Conservation (phyloP, 805 yeast species). For the Lipomyces oligophaga region DNA sequence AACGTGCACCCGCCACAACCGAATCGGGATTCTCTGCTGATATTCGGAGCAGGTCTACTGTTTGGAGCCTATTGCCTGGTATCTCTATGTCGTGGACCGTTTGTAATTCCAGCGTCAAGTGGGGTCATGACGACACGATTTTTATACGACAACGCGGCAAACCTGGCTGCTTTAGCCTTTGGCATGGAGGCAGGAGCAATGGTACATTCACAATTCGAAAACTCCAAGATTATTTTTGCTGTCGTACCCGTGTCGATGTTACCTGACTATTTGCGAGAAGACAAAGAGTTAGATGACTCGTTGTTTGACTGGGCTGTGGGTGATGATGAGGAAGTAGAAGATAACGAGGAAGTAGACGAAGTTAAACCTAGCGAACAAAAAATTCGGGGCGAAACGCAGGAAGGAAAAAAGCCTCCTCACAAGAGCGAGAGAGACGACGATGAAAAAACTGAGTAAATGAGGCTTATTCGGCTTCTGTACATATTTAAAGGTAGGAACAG, state of each 20-base stretch:
- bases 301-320: background rate
- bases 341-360: background rate
- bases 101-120: too few relatives aligned
- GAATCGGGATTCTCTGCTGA: background rate
- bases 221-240: constrained; percentile 2
- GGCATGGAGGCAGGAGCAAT: background rate
- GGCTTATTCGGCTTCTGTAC: too few relatives aligned
- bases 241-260: constrained; percentile 7
- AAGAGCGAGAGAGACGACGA: background rate
- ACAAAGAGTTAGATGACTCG: background rate
- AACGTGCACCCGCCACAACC: background rate
- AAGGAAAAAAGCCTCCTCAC: background rate
- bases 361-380: too few relatives aligned
- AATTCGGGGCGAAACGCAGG: too few relatives aligned
- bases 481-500: too few relatives aligned
- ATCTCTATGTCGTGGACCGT: background rate
- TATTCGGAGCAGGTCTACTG: background rate
- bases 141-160: constrained; percentile 5
- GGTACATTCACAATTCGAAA: background rate
- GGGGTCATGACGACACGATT: too few relatives aligned
- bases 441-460: too few relatives aligned
- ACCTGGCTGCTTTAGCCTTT: background rate
- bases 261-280: constrained; percentile 1
- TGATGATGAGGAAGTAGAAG: background rate
- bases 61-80: background rate